Base-by-base conservation (phyloP, 2,329 filamentous ascomycete genomes). In the Tolypocladium album region DNA sequence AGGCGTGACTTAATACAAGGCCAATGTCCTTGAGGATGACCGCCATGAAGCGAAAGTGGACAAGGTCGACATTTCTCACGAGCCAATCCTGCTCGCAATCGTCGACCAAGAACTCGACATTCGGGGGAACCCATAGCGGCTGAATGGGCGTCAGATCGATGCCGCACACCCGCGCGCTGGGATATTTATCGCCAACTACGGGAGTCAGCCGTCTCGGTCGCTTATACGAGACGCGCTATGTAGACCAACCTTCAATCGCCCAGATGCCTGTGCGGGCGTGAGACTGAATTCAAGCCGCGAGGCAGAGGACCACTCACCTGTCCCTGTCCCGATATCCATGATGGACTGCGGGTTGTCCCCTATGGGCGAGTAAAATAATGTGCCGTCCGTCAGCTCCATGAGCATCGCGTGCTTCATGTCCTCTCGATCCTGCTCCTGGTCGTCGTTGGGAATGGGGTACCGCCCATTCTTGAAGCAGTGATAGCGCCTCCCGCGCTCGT, bases 131-230 rank as follows among this genome's bases (percentile, higher is more conserved):
- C 73, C 72, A 75, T 31, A 68, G 57, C 1, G 75, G 74, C 61
- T 77, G 75, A 15, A 74, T 75, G 0, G 75, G 74, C 11, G 69
- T 72, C n/a, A 76, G 60, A 59, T 77, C 75, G 40, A 75, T 65
- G 11, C 75, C 75, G 7, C 69, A 65, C 11, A 78, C 70, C 50
- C 71, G 68, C 27, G 74, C 71, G 58, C 68, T 69, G 1, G 73
- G 72, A 58, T 68, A 76, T 11, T 66, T 61, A 50, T 75, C 59
- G 12, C 11, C 56, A 22, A 58, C 55, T 60, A 27, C 17, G 13
- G 6, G 22, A n/a, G n/a, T 45, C 43, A 45, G 15, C 43, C n/a
- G 22, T 6, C 43, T 45, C 24, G 4, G 22, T 5, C 24, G 45
- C 22, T 31, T 13, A 31, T 7, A 4, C 15, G 45, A 27, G 45